Conservation (phyloP, 805 yeast genomes). For the Ogataea degrootiae region DNA sequence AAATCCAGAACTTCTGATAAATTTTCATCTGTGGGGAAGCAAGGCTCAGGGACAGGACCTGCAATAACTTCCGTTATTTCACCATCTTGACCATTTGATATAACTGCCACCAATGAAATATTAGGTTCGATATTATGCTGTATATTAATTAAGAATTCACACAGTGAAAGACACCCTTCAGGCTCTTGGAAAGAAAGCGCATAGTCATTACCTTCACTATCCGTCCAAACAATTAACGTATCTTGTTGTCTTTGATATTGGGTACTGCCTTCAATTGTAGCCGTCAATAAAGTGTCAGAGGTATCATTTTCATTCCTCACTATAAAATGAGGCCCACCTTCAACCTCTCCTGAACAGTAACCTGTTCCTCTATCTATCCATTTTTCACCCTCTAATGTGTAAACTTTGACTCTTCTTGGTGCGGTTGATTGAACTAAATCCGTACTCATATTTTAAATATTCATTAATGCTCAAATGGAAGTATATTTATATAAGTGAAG, state of each 20-base stretch:
- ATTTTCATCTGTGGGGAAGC: constrained; percentile 46
- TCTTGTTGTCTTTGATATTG: constrained; percentile 94
- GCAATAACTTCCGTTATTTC: constrained; percentile 74
- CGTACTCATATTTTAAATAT: constrained; percentile 5
- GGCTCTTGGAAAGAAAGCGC: constrained; percentile 92
- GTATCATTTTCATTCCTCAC: constrained; percentile 70
- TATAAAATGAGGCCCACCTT: constrained; percentile 51
- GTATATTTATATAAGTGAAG: not conserved
- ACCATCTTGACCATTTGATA: constrained; percentile 37
- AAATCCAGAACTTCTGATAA: constrained; percentile 50
- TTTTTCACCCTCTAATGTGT: constrained; percentile 69
- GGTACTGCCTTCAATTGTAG: constrained; percentile 65
- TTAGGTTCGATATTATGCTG: constrained; percentile 58
- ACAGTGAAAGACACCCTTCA: constrained; percentile 78
- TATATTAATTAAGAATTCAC: constrained; percentile 71
- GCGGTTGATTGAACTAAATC: constrained; percentile 23
- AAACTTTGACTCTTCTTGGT: constrained; percentile 88
- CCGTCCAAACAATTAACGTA: constrained; percentile 93
- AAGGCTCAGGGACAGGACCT: constrained; percentile 74
- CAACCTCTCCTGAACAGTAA: constrained; percentile 69
- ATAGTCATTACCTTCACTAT: constrained; percentile 60
- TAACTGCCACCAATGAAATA: constrained; percentile 70
- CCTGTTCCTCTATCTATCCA: constrained; percentile 97
- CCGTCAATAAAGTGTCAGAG: constrained; percentile 53
- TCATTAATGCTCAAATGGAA: constrained; percentile 1